These are phyloP conservation scores for Sinapis alba DNA, from an alignment of 441 rosid species.

Conservation along the genomic window DNA sequence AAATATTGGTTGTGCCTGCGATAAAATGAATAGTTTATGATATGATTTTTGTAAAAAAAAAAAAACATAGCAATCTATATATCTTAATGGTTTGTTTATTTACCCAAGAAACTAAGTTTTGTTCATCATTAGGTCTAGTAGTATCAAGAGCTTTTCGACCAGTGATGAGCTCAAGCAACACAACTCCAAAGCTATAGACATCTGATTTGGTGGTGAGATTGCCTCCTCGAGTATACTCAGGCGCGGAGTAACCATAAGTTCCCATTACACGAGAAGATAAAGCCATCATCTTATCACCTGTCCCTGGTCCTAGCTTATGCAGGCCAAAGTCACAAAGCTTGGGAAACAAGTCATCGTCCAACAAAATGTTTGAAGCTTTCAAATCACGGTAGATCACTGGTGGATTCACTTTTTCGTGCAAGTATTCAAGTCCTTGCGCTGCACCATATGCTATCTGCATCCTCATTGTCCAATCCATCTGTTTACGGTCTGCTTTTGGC, in stretches of 20 bases:
- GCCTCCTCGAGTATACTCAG: conserved; percentile 73
- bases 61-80: background rate
- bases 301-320: conserved; percentile 57
- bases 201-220: conserved; percentile 69
- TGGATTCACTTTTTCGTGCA: conserved; percentile 72
- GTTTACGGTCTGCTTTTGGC: conserved; percentile 30
- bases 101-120: conserved; percentile 94
- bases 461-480: conserved; percentile 70
- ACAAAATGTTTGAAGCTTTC: conserved; percentile 77
- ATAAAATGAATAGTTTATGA: background rate
- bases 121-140: conserved; percentile 73
- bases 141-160: conserved; percentile 83
- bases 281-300: conserved; percentile 45
- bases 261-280: conserved; percentile 70
- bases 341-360: conserved; percentile 57
- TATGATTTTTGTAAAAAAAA: background rate
- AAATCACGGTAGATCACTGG: conserved; percentile 72
- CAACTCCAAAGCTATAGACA: conserved; percentile 88
- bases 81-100: background rate
- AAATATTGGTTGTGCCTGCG: conserved; percentile 82
- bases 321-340: conserved; percentile 74
- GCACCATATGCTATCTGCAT: conserved; percentile 74
- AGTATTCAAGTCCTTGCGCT: conserved; percentile 78
- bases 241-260: conserved; percentile 92
- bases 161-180: conserved; percentile 80